Evolutionary conservation across 164 flowering plant genomes (phyloP).

Genomic region (Cinnamomum micranthum): DNA sequence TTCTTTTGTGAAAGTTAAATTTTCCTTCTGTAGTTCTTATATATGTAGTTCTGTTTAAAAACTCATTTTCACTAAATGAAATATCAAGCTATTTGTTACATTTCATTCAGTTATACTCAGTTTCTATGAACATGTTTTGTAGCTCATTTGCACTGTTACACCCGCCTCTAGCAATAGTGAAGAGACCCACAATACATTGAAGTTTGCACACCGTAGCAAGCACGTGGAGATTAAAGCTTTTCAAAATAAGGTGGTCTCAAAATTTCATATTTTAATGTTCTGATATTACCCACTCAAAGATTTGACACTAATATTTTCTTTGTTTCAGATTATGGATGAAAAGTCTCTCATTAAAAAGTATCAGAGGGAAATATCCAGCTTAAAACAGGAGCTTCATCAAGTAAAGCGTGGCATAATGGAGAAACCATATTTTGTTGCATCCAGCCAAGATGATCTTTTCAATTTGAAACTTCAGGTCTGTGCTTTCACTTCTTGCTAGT

Average conservation of each 20-base stretch:
- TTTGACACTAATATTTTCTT: background rate
- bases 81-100: too few species aligned
- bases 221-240: slow-evolving; percentile 74
- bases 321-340: slow-evolving; percentile 70
- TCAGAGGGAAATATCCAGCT: slow-evolving; percentile 65
- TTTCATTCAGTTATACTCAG: too few species aligned
- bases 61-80: too few species aligned
- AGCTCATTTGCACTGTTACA: slow-evolving; percentile 85
- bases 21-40: too few species aligned
- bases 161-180: slow-evolving; percentile 79
- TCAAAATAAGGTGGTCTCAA: slow-evolving; percentile 57
- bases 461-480: slow-evolving; percentile 75
- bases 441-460: slow-evolving; percentile 65
- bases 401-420: slow-evolving; percentile 58
- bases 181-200: slow-evolving; percentile 78
- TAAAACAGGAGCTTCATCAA: slow-evolving; percentile 70
- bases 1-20: slow-evolving; percentile 1
- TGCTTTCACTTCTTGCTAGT: background rate
- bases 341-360: slow-evolving; percentile 84
- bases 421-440: slow-evolving; percentile 35
- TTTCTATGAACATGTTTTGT: slow-evolving; percentile 8
- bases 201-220: slow-evolving; percentile 76
- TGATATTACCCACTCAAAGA: background rate
- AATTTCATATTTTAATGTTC: background rate
- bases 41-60: too few species aligned